Evolutionary conservation across 805 yeast species (phyloP).

Genomic region (Myxozyma kluyveri): DNA sequence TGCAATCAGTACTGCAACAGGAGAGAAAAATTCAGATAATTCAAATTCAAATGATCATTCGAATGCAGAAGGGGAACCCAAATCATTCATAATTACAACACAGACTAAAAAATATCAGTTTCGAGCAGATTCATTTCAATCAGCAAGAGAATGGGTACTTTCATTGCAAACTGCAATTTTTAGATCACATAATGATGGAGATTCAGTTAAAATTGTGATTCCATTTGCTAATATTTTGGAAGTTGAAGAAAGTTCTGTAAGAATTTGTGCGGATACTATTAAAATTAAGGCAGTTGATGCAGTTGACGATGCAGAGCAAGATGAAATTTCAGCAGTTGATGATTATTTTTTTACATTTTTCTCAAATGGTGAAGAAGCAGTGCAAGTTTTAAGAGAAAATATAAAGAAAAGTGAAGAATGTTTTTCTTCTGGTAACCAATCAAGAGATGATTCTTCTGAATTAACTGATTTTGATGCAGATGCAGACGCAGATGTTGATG

Average conservation of each 20-base stretch:
- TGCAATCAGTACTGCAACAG: neutral
- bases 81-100: slow-evolving; percentile 60
- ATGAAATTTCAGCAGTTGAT: slow-evolving; percentile 56
- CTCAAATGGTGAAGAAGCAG: slow-evolving; percentile 47
- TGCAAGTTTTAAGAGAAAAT: slow-evolving; percentile 8
- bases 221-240: slow-evolving; percentile 69
- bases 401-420: neutral
- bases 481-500: slow-evolving; percentile 9
- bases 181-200: slow-evolving; percentile 64
- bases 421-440: neutral
- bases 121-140: slow-evolving; percentile 65
- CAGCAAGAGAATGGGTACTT: slow-evolving; percentile 81
- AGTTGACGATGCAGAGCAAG: slow-evolving; percentile 45
- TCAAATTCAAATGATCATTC: neutral
- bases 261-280: slow-evolving; percentile 56
- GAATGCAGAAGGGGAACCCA: slow-evolving; percentile 31
- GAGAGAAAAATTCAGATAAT: neutral
- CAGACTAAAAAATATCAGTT: slow-evolving; percentile 52
- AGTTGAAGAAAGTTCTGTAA: slow-evolving; percentile 53
- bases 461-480: neutral
- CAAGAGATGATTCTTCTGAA: neutral
- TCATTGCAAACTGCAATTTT: slow-evolving; percentile 73
- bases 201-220: slow-evolving; percentile 71
- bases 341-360: slow-evolving; percentile 71
- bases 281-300: slow-evolving; percentile 58